Evolutionary conservation across 257 asterid genomes (phyloP).

Genomic region (Fraxinus quadrangulata): DNA sequence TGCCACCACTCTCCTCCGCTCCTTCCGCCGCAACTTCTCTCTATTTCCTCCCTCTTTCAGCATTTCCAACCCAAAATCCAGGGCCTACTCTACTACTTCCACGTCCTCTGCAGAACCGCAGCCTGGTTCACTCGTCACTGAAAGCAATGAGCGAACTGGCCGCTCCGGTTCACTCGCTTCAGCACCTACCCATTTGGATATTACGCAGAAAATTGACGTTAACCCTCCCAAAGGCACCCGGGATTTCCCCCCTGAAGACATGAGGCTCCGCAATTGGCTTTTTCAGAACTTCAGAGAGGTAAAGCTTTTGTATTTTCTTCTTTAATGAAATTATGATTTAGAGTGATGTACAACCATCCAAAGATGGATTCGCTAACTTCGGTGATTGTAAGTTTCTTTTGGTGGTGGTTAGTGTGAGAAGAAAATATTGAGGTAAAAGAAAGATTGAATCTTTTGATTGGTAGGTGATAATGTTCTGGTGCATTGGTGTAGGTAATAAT

Average conservation of each 20-base stretch:
- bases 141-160: conserved; percentile 50
- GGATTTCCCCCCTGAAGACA: conserved; percentile 95
- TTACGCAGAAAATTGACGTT: conserved; percentile 67
- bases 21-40: conserved; percentile 28
- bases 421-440: no score
- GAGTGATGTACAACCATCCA: background rate
- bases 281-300: conserved; percentile 87
- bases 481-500: no score
- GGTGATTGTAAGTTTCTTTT: background rate
- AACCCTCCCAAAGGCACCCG: conserved; percentile 98
- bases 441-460: no score
- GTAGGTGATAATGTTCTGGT: no score
- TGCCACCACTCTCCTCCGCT: conserved; percentile 32
- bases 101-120: conserved; percentile 27
- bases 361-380: background rate
- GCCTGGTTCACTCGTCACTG: conserved; percentile 38
- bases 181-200: conserved; percentile 50
- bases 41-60: conserved; percentile 26
- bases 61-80: conserved; percentile 5
- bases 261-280: conserved; percentile 96
- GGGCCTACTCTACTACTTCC: conserved; percentile 27
- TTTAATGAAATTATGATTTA: background rate
- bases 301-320: background rate
- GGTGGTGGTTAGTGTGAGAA: no score
- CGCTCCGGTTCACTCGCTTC: conserved; percentile 66